Percentiles rank a stretch among this genome's conserved stretches.
These are phyloP conservation scores for Bodo saltans DNA, from an alignment of 78 protist genomes.

Conservation along the genomic window DNA sequence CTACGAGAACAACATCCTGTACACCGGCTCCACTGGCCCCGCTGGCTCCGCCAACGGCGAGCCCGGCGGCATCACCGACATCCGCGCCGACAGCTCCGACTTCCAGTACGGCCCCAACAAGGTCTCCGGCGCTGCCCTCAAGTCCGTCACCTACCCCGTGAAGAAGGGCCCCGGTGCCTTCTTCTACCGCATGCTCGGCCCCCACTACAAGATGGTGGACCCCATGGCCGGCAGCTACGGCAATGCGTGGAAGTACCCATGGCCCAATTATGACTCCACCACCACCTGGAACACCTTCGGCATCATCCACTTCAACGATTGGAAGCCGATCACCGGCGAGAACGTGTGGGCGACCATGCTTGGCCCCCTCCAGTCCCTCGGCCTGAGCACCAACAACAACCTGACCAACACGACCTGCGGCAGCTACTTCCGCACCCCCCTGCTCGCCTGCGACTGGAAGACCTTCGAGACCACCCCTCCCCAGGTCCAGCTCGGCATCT, in stretches of 20 bases:
- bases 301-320: slow-evolving; percentile 30
- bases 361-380: slow-evolving; percentile 26
- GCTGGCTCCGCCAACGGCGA: not conserved
- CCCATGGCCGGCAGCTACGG: slow-evolving; percentile 29
- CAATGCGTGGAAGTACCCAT: slow-evolving; percentile 7
- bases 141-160: slow-evolving; percentile 22
- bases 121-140: slow-evolving; percentile 20
- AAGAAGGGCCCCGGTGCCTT: slow-evolving; percentile 25
- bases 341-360: slow-evolving; percentile 31
- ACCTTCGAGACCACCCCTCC: slow-evolving; percentile 8
- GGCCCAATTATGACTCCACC: slow-evolving; percentile 27
- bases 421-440: not conserved
- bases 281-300: slow-evolving; percentile 27
- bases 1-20: slow-evolving; percentile 21
- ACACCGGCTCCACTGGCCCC: slow-evolving; percentile 8
- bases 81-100: slow-evolving; percentile 17
- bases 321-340: slow-evolving; percentile 39
- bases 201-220: slow-evolving; percentile 21
- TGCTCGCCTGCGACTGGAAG: slow-evolving; percentile 10
- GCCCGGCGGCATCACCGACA: slow-evolving; percentile 16
- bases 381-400: slow-evolving; percentile 13
- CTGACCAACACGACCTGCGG: slow-evolving; percentile 1
- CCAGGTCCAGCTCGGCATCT: slow-evolving; percentile 25
- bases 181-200: slow-evolving; percentile 24
- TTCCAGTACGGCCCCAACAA: slow-evolving; percentile 23